phyloP scores from a whole-genome alignment of 495 filamentous ascomycete genomes.

The Annulohypoxylon nitens region DNA sequence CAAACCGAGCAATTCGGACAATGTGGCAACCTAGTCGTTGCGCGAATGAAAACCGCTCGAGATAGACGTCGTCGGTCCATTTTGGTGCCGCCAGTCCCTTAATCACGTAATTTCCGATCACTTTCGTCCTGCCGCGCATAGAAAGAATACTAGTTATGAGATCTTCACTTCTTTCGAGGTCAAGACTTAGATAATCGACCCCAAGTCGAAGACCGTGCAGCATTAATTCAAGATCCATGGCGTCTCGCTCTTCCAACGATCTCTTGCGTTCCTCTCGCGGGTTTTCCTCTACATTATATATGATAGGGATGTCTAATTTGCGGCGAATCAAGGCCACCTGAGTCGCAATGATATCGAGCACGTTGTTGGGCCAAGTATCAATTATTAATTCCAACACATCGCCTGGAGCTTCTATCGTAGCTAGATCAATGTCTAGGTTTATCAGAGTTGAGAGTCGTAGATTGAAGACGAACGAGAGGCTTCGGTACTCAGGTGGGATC shows the following conservation, averaged over 20 bases:
- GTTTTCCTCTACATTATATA: conserved; percentile 72
- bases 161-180: conserved; percentile 69
- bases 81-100: conserved; percentile 62
- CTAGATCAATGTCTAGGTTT: conserved; percentile 66
- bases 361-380: conserved; percentile 69
- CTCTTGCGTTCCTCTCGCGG: conserved; percentile 61
- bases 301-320: conserved; percentile 75
- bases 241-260: conserved; percentile 54
- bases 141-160: conserved; percentile 67
- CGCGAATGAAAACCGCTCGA: conserved; percentile 69
- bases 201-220: conserved; percentile 78
- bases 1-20: conserved; percentile 74
- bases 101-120: conserved; percentile 76
- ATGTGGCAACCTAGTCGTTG: conserved; percentile 76
- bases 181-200: conserved; percentile 79
- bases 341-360: conserved; percentile 65
- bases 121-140: conserved; percentile 74
- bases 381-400: conserved; percentile 81
- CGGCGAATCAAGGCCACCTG: conserved; percentile 72
- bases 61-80: conserved; percentile 73
- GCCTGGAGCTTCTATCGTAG: conserved; percentile 73
- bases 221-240: conserved; percentile 71
- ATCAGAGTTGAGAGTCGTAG: conserved; percentile 73
- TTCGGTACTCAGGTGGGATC: conserved; percentile 73
- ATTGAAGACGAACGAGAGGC: conserved; percentile 74